phyloP scores from a whole-genome alignment of 208 protist genomes.

The Acanthamoeba royreba region DNA sequence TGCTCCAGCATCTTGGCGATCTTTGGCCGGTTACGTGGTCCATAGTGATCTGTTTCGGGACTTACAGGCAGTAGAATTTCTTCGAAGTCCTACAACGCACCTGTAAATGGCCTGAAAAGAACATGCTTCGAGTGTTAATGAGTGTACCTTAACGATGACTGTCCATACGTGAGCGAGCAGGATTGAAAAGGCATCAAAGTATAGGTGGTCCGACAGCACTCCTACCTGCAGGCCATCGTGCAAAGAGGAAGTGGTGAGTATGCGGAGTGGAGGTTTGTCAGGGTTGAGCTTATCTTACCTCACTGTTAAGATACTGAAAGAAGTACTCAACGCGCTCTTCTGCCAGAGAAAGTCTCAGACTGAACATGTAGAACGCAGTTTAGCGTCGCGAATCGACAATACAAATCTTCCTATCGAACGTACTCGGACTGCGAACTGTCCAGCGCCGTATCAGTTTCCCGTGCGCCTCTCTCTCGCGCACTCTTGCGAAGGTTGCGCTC shows the following conservation, averaged over 20 bases:
- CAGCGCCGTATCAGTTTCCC: no score
- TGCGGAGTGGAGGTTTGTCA: neutral
- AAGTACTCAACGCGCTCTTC: slow-evolving; percentile 26
- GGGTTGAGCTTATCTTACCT: neutral
- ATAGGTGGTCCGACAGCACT: neutral
- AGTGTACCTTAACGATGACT: neutral
- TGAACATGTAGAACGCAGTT: no score
- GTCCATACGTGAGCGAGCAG: neutral
- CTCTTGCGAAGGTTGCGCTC: no score
- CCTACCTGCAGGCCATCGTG: neutral
- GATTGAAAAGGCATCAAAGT: slow-evolving; percentile 16
- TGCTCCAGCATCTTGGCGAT: slow-evolving; percentile 29
- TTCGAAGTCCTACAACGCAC: slow-evolving; percentile 1
- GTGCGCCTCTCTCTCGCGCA: no score
- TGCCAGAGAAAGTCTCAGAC: neutral
- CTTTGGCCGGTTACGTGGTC: neutral
- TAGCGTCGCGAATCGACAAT: no score
- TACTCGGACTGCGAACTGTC: neutral
- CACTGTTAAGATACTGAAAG: slow-evolving; percentile 10
- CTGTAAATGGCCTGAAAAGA: neutral
- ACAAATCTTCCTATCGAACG: neutral
- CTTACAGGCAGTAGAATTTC: neutral
- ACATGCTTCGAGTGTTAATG: neutral
- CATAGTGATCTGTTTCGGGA: neutral
- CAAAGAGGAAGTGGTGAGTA: neutral